phyloP scores from a whole-genome alignment of 2,329 filamentous ascomycete genomes.

The Calonectria pseudoturangicola region DNA sequence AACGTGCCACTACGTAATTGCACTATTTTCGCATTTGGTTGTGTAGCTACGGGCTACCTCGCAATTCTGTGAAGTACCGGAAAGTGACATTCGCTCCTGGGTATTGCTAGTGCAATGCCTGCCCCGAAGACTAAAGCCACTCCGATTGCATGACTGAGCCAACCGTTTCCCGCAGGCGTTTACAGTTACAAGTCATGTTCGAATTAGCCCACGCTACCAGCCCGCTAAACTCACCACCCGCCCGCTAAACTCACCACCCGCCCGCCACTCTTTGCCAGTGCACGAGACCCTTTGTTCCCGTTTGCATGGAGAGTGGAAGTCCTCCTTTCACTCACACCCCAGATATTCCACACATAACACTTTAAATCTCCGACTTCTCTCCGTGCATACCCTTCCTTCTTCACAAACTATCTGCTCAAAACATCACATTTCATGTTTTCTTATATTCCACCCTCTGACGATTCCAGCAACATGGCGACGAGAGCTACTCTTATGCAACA shows the following conservation, averaged over 20 bases:
- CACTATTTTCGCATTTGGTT: no score
- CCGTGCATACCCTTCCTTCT: no score
- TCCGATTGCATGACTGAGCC: not conserved
- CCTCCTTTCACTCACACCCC: constrained; percentile 7
- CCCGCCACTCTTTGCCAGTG: constrained; percentile 5
- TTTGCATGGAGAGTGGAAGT: not conserved
- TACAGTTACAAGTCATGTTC: constrained; percentile 1
- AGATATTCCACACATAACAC: not conserved
- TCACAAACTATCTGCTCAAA: no score
- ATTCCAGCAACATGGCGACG: constrained; percentile 39
- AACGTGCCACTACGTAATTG: not conserved
- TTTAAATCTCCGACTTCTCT: constrained; percentile 4
- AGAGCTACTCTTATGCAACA: constrained; percentile 45
- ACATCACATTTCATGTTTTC: not conserved
- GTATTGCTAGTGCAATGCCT: no score
- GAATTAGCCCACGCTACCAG: no score
- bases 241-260: not conserved
- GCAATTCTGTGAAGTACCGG: no score
- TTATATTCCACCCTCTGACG: not conserved
- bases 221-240: not conserved
- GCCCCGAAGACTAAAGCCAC: not conserved
- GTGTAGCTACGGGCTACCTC: no score
- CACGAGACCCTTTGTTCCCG: not conserved
- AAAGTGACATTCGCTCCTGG: no score
- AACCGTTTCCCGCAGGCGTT: not conserved